Evolutionary conservation across 805 yeast genomes (phyloP).

Genomic region (Candida ipomoeae): DNA sequence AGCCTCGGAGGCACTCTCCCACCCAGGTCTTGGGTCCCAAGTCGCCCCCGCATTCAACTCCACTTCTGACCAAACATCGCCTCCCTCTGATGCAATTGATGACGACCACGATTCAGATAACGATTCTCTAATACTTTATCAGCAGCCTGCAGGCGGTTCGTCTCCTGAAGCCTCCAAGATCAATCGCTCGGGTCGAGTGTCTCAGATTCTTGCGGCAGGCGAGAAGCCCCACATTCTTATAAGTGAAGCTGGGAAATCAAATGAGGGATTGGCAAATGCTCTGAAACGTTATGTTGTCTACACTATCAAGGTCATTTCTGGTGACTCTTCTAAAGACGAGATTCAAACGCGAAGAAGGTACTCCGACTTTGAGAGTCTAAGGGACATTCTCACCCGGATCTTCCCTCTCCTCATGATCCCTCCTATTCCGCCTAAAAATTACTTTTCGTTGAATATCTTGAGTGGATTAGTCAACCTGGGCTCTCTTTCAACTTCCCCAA

Average conservation of each 20-base stretch:
- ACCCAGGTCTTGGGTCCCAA: neutral
- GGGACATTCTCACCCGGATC: conserved; percentile 64
- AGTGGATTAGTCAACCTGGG: conserved; percentile 28
- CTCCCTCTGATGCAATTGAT: neutral
- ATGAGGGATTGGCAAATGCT: conserved; percentile 68
- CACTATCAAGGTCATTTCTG: conserved; percentile 61
- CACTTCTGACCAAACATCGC: neutral
- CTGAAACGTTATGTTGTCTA: conserved; percentile 67
- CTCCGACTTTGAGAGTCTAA: conserved; percentile 83
- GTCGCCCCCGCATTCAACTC: conserved; percentile 3
- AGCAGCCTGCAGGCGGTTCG: conserved; percentile 11
- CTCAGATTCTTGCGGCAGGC: conserved; percentile 30
- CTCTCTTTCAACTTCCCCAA: neutral
- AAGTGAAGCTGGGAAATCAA: conserved; percentile 79
- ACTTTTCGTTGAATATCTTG: conserved; percentile 30
- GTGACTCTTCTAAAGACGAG: conserved; percentile 30
- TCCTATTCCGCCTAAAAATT: conserved; percentile 72
- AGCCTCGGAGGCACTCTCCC: neutral
- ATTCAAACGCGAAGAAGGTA: conserved; percentile 75
- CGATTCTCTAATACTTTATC: conserved; percentile 30
- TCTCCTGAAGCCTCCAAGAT: conserved; percentile 22
- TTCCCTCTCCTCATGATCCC: conserved; percentile 85
- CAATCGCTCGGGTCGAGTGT: conserved; percentile 34
- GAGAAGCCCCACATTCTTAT: conserved; percentile 41
- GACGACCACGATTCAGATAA: conserved; percentile 18